Conservation (phyloP, 1,284 basidiomycete genomes). For the Psilocybe mexicana region DNA sequence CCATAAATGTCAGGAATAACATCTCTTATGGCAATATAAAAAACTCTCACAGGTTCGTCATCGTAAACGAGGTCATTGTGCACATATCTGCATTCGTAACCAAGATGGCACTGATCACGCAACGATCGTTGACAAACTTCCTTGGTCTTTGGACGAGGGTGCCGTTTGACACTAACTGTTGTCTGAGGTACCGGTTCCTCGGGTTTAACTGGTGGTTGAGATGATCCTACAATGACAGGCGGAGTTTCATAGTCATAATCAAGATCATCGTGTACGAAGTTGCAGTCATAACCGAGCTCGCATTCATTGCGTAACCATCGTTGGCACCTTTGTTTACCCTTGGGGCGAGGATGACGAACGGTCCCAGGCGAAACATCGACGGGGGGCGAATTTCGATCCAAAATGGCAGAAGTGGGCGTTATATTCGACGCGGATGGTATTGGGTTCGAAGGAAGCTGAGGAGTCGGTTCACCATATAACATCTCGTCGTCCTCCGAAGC, state of each 20-base stretch:
- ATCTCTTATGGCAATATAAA: not conserved
- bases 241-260: constrained; percentile 6
- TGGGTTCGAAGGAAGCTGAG: not conserved
- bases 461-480: not conserved
- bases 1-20: too few relatives aligned
- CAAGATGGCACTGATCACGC: constrained; percentile 22
- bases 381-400: not conserved
- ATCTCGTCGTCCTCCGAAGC: not conserved
- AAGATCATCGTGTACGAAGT: constrained; percentile 5
- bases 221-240: not conserved
- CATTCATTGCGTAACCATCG: constrained; percentile 5
- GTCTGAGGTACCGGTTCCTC: not conserved
- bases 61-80: constrained; percentile 37
- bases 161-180: not conserved
- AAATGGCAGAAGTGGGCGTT: not conserved
- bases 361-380: not conserved
- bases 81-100: constrained; percentile 29
- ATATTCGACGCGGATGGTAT: not conserved
- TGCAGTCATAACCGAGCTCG: constrained; percentile 4
- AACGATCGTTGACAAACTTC: constrained; percentile 30
- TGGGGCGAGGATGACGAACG: constrained; percentile 3
- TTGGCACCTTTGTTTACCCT: constrained; percentile 2
- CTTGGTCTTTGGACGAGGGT: constrained; percentile 17
- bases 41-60: constrained; percentile 18
- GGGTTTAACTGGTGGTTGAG: not conserved